These are phyloP conservation scores for Cyberlindnera suaveolens DNA, from an alignment of 805 yeast species.

Conservation along the genomic window DNA sequence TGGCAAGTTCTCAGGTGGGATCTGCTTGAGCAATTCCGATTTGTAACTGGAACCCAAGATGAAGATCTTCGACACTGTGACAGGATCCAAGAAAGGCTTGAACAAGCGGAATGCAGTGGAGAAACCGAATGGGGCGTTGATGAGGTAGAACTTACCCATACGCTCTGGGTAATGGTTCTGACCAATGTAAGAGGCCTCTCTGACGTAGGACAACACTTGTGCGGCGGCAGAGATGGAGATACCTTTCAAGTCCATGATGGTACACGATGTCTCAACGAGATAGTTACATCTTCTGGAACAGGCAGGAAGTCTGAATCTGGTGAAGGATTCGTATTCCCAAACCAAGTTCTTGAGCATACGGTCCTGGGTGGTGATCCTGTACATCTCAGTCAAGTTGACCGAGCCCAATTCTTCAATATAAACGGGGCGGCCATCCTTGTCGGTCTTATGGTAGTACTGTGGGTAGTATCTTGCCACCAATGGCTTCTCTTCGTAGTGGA, in stretches of 20 bases:
- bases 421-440: slow-evolving; percentile 94
- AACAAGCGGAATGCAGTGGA: slow-evolving; percentile 87
- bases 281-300: slow-evolving; percentile 77
- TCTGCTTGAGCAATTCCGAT: slow-evolving; percentile 81
- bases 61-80: slow-evolving; percentile 90
- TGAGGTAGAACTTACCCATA: slow-evolving; percentile 95
- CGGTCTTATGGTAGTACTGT: slow-evolving; percentile 95
- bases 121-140: slow-evolving; percentile 97
- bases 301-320: slow-evolving; percentile 81
- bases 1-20: slow-evolving; percentile 91
- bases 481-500: slow-evolving; percentile 90
- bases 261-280: slow-evolving; percentile 92
- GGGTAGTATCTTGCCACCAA: slow-evolving; percentile 87
- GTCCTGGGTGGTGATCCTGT: slow-evolving; percentile 89
- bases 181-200: slow-evolving; percentile 90
- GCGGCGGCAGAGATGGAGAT: slow-evolving; percentile 80
- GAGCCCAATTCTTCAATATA: slow-evolving; percentile 91
- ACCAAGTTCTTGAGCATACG: slow-evolving; percentile 94
- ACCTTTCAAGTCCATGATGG: slow-evolving; percentile 92
- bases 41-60: slow-evolving; percentile 76
- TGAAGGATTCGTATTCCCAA: slow-evolving; percentile 96
- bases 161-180: slow-evolving; percentile 98
- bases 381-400: slow-evolving; percentile 85
- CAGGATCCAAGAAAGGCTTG: slow-evolving; percentile 95
- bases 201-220: slow-evolving; percentile 80